phyloP scores from a whole-genome alignment of 371 early-diverging fungal species.

The Mortierella polycephala region DNA sequence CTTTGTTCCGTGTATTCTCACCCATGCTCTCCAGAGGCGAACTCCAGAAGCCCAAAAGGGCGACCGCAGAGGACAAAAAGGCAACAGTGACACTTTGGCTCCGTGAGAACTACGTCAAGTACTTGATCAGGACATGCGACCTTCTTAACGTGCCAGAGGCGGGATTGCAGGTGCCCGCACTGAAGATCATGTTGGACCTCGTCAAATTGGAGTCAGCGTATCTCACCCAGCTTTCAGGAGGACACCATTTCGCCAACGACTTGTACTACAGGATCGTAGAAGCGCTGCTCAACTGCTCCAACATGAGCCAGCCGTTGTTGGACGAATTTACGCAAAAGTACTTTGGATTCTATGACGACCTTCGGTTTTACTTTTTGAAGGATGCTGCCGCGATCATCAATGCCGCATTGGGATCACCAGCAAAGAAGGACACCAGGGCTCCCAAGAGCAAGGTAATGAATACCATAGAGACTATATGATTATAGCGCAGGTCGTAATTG shows the following conservation, averaged over 20 bases:
- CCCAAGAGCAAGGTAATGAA: constrained; percentile 26
- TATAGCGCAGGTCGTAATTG: not conserved
- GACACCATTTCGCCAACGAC: constrained; percentile 63
- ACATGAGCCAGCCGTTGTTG: constrained; percentile 69
- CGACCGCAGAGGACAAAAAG: constrained; percentile 56
- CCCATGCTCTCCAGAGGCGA: constrained; percentile 74
- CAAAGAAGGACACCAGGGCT: constrained; percentile 26
- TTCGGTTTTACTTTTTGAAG: constrained; percentile 83
- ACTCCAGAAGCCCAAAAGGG: constrained; percentile 58
- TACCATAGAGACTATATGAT: too few species aligned
- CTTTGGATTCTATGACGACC: constrained; percentile 82
- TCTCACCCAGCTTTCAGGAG: constrained; percentile 41
- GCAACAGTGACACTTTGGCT: constrained; percentile 79
- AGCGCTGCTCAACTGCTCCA: constrained; percentile 63
- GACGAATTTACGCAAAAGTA: constrained; percentile 75
- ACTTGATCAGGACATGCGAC: constrained; percentile 59
- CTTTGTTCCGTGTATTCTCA: constrained; percentile 78
- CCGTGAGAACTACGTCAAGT: constrained; percentile 74
- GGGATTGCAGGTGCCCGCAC: constrained; percentile 79
- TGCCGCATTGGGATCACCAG: constrained; percentile 22
- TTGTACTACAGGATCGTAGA: constrained; percentile 65
- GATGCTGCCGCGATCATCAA: constrained; percentile 63
- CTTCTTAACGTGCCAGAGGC: constrained; percentile 72
- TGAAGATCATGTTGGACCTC: constrained; percentile 72
- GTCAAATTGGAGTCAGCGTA: constrained; percentile 71